Percentiles rank a stretch among this genome's conserved stretches.
Evolutionary conservation across 192 early-diverging fungal species (phyloP).

Genomic region (Phycomyces nitens): DNA sequence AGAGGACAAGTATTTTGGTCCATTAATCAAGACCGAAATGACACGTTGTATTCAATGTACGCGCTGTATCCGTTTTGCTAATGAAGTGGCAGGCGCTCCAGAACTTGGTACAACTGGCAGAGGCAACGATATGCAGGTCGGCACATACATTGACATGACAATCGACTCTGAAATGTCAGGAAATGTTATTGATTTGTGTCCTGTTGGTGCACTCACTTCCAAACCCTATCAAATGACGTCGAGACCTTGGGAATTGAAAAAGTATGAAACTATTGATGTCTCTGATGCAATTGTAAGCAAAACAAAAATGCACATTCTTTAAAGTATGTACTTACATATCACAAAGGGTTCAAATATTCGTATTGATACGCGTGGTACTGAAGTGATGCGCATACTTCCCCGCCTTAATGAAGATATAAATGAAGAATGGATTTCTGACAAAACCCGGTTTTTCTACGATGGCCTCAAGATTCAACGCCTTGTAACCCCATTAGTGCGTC

Average conservation of each 20-base stretch:
- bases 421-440: slow-evolving; percentile 98
- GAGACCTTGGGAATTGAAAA: slow-evolving; percentile 95
- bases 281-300: slow-evolving; percentile 69
- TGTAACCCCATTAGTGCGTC: slow-evolving; percentile 85
- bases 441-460: slow-evolving; percentile 91
- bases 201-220: slow-evolving; percentile 93
- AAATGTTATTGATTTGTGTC: slow-evolving; percentile 96
- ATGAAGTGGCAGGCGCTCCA: slow-evolving; percentile 92
- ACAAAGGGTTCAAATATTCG: slow-evolving; percentile 84
- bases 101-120: slow-evolving; percentile 95
- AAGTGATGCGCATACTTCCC: slow-evolving; percentile 95
- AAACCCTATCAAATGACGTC: slow-evolving; percentile 93
- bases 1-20: slow-evolving; percentile 96
- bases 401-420: slow-evolving; percentile 95
- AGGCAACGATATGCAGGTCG: slow-evolving; percentile 97
- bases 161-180: slow-evolving; percentile 92
- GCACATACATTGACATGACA: slow-evolving; percentile 88
- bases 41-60: slow-evolving; percentile 99
- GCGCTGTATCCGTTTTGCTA: slow-evolving; percentile 94
- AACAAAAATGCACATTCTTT: too few species aligned
- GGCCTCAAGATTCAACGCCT: slow-evolving; percentile 94
- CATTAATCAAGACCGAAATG: slow-evolving; percentile 93
- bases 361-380: slow-evolving; percentile 89
- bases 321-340: background rate
- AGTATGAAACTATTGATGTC: slow-evolving; percentile 93